Evolutionary conservation across 345 rosid species (phyloP).

Genomic region (Brassica rapa): DNA sequence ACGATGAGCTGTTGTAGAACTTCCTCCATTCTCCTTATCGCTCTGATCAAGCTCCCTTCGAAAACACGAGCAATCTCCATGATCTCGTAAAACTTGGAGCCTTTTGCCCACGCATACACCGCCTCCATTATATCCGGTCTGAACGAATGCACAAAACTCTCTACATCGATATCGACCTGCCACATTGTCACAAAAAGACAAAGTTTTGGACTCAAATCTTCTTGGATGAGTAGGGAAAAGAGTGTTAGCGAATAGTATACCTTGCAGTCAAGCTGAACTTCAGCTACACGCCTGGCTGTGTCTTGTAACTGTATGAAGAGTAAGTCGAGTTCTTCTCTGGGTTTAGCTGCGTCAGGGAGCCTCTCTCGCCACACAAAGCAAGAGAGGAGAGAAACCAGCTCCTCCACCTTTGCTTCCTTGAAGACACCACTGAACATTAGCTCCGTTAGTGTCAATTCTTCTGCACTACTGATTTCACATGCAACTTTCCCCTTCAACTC

Average conservation of each 20-base stretch:
- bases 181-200: conserved; percentile 39
- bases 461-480: conserved; percentile 92
- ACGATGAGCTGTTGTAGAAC: conserved; percentile 92
- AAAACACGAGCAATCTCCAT: conserved; percentile 93
- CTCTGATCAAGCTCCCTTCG: conserved; percentile 96
- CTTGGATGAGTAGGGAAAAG: background rate
- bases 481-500: conserved; percentile 90
- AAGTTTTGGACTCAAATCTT: background rate
- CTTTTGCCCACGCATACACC: conserved; percentile 92
- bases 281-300: conserved; percentile 78
- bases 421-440: conserved; percentile 90
- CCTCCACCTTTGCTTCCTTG: conserved; percentile 84
- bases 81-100: conserved; percentile 89
- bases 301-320: conserved; percentile 88
- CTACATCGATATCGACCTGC: conserved; percentile 88
- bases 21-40: conserved; percentile 92
- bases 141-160: conserved; percentile 79
- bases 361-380: conserved; percentile 97
- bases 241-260: background rate
- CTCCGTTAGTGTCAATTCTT: conserved; percentile 88
- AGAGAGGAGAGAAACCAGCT: conserved; percentile 92
- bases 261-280: conserved; percentile 82
- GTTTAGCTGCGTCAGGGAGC: conserved; percentile 86
- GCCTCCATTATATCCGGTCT: conserved; percentile 95
- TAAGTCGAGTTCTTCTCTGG: conserved; percentile 90